Base-by-base conservation (phyloP, 1,284 basidiomycete genomes). In the Melampsora americana region DNA sequence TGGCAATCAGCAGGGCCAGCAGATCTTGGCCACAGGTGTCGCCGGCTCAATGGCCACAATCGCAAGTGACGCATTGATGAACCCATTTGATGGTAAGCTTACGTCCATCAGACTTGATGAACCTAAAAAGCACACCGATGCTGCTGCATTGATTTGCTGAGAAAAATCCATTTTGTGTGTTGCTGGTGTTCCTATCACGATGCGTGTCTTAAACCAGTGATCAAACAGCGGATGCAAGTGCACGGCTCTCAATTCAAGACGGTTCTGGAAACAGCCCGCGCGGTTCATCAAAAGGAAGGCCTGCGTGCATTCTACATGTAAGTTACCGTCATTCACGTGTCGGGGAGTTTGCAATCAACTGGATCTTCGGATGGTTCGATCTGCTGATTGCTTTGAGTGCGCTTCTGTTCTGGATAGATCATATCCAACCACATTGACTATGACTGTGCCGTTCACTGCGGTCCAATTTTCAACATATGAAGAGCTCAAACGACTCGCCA, bases 161-260 rank as follows among this genome's bases (percentile, higher is more conserved):
- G 39, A 42, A 42, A 42, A 4, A 56, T 56, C 28, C 6, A 42
- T 12, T 42, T 11, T 11, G 39, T 42, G 1, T 12, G 39, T 42
- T 11, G 12, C 39, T 42, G 39, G 39, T 12, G 39, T 42, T 35
- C 3, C 39, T 30, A 30, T 18, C 11, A 68, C 53, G 23, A 20
- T 18, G 9, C 39, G 26, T 44, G 48, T 46, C 30, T 14, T 1
- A 69, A 65, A 64, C 71, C 82, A 95, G 95, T 99, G 79, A 93
- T 99, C 85, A 99, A 99, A 85, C 95, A 99, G 86, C 89, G 95
- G 69, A 98, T 99, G 96, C 95, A 99, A 84, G 87, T 99, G 77
- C 92, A 93, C 84, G 89, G 92, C 82, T 98, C 95, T 12, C 86
- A 90, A 80, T 93, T 93, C 84, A 90, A 90, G 73, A 92, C 91